Conservation (phyloP, 176 grass and related monocot genomes). For the Alloteropsis semialata region DNA sequence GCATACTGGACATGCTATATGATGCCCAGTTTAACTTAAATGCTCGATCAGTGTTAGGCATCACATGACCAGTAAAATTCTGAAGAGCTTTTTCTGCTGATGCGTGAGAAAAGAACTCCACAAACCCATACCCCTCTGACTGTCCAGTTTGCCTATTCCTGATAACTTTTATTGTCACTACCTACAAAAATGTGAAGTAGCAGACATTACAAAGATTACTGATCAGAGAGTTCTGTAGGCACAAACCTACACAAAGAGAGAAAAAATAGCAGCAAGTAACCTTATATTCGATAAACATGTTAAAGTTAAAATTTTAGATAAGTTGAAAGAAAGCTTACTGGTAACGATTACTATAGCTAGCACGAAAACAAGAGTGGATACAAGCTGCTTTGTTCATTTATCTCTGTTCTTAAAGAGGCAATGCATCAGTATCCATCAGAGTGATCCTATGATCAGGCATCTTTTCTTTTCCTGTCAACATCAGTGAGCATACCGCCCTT, state of each 20-base stretch:
- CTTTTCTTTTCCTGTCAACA: slow-evolving; percentile 30
- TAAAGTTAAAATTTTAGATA: background rate
- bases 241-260: background rate
- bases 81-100: slow-evolving; percentile 67
- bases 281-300: background rate
- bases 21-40: slow-evolving; percentile 80
- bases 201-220: background rate
- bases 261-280: background rate
- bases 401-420: slow-evolving; percentile 6
- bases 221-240: background rate
- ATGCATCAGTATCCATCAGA: slow-evolving; percentile 1
- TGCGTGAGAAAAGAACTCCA: slow-evolving; percentile 57
- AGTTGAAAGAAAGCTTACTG: background rate
- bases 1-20: slow-evolving; percentile 68
- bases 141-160: slow-evolving; percentile 67
- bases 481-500: slow-evolving; percentile 38
- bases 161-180: slow-evolving; percentile 70
- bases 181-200: slow-evolving; percentile 33
- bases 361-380: slow-evolving; percentile 10
- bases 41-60: slow-evolving; percentile 61
- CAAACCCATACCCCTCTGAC: slow-evolving; percentile 72
- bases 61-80: slow-evolving; percentile 57
- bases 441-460: slow-evolving; percentile 12
- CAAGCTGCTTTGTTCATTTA: slow-evolving; percentile 11
- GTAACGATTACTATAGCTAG: background rate